Conservation (phyloP, 768 basidiomycete genomes). For the Phallus indusiatus region DNA sequence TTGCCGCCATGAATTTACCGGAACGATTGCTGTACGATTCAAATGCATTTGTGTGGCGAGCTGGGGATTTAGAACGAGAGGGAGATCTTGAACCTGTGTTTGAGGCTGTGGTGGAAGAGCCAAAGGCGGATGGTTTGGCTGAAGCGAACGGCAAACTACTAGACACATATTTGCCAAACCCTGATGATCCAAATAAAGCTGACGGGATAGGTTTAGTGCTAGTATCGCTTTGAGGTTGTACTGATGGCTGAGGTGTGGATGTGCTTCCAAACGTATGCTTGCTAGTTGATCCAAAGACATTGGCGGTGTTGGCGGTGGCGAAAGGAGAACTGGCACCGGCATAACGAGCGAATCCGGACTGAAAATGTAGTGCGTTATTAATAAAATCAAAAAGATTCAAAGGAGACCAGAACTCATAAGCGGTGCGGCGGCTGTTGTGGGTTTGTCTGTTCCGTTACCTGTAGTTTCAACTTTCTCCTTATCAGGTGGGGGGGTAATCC, state of each 20-base stretch:
- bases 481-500: slow-evolving; percentile 10
- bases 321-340: slow-evolving; percentile 69
- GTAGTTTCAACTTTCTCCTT: slow-evolving; percentile 27
- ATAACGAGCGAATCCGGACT: slow-evolving; percentile 65
- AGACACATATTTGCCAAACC: slow-evolving; percentile 76
- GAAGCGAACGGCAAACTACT: slow-evolving; percentile 63
- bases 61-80: slow-evolving; percentile 9
- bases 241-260: slow-evolving; percentile 10
- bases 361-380: neutral
- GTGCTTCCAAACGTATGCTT: slow-evolving; percentile 11
- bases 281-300: slow-evolving; percentile 7
- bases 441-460: neutral
- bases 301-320: slow-evolving; percentile 23
- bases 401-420: neutral
- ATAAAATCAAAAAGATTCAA: too few relatives aligned
- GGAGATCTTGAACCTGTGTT: slow-evolving; percentile 6
- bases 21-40: slow-evolving; percentile 13
- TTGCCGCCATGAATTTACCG: slow-evolving; percentile 13
- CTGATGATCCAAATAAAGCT: slow-evolving; percentile 18
- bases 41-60: slow-evolving; percentile 13
- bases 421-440: neutral
- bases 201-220: slow-evolving; percentile 4
- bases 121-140: slow-evolving; percentile 46
- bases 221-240: slow-evolving; percentile 25
- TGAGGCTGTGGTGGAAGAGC: slow-evolving; percentile 22